These are phyloP conservation scores for Penicillium glabrum DNA, from an alignment of 2,329 filamentous ascomycete species.

Conservation along the genomic window DNA sequence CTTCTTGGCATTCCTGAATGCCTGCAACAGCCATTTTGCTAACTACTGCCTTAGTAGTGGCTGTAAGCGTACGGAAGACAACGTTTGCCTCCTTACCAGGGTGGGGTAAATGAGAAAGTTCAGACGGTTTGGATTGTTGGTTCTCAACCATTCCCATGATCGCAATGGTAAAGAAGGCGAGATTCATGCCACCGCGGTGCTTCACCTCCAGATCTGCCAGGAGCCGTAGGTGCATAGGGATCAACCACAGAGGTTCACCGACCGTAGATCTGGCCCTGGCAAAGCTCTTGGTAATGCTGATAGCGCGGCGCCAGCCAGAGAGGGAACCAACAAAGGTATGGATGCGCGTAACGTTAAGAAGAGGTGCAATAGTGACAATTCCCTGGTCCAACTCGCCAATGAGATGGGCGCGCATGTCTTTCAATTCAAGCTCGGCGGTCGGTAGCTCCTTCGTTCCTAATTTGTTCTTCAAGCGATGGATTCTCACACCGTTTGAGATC, in stretches of 20 bases:
- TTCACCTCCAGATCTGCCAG: conserved; percentile 41
- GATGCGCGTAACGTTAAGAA: conserved; percentile 64
- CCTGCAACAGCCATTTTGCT: conserved; percentile 32
- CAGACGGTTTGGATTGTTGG: conserved; percentile 27
- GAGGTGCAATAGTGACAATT: conserved; percentile 65
- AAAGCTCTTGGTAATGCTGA: conserved; percentile 44
- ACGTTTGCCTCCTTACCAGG: conserved; percentile 24
- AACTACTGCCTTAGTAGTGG: conserved; percentile 36
- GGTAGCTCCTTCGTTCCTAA: conserved; percentile 62
- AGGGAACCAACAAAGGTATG: conserved; percentile 43
- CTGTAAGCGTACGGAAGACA: conserved; percentile 31
- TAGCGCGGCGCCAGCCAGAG: conserved; percentile 38
- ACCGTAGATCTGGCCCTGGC: conserved; percentile 39
- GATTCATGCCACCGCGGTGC: conserved; percentile 38
- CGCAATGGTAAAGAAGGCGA: conserved; percentile 34
- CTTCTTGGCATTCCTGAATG: conserved; percentile 39
- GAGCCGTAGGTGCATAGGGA: conserved; percentile 42
- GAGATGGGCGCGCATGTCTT: conserved; percentile 59
- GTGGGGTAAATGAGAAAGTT: conserved; percentile 51
- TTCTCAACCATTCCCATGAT: conserved; percentile 54
- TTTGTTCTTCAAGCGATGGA: conserved; percentile 69
- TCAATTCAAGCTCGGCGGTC: conserved; percentile 69
- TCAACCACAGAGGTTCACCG: conserved; percentile 38
- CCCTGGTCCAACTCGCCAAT: conserved; percentile 67
- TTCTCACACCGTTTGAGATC: conserved; percentile 62